These are phyloP conservation scores for Ogataea trehaloabstinens DNA, from an alignment of 805 yeast genomes.

Conservation along the genomic window DNA sequence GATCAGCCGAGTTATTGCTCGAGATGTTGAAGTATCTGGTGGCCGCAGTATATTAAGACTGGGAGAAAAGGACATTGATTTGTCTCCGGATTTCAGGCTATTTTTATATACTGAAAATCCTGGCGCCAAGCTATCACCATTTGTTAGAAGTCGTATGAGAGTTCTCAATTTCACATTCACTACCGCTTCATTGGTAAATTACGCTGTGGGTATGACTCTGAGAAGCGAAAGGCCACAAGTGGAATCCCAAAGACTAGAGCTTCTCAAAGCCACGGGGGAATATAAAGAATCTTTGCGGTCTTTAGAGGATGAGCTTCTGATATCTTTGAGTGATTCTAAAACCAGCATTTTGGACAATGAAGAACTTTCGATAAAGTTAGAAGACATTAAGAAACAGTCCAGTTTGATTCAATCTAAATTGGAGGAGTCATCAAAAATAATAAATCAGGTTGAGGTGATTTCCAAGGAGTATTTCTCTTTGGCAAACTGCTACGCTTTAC, in stretches of 20 bases:
- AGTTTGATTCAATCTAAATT: conserved; percentile 50
- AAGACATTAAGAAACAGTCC: conserved; percentile 63
- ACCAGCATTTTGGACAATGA: conserved; percentile 71
- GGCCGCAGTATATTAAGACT: conserved; percentile 63
- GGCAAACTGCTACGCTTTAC: conserved; percentile 51
- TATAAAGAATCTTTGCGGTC: conserved; percentile 51
- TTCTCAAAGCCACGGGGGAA: conserved; percentile 56
- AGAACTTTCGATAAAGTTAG: conserved; percentile 56
- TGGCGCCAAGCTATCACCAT: conserved; percentile 43
- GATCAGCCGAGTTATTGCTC: conserved; percentile 56
- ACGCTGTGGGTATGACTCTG: conserved; percentile 58
- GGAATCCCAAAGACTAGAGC: conserved; percentile 52
- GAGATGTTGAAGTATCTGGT: conserved; percentile 63
- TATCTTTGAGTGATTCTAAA: conserved; percentile 52
- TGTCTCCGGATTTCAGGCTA: conserved; percentile 60
- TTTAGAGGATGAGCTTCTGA: conserved; percentile 60
- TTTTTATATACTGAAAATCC: conserved; percentile 63
- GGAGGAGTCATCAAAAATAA: conserved; percentile 50
- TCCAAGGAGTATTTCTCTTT: conserved; percentile 49
- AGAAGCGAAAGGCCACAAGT: conserved; percentile 61
- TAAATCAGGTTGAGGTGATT: conserved; percentile 50
- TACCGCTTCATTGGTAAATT: conserved; percentile 58
- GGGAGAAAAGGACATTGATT: conserved; percentile 65
- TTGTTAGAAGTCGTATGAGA: conserved; percentile 60
- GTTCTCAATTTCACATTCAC: conserved; percentile 74